Evolutionary conservation across 2,329 filamentous ascomycete species (phyloP).

Genomic region (Cytospora leucostoma): DNA sequence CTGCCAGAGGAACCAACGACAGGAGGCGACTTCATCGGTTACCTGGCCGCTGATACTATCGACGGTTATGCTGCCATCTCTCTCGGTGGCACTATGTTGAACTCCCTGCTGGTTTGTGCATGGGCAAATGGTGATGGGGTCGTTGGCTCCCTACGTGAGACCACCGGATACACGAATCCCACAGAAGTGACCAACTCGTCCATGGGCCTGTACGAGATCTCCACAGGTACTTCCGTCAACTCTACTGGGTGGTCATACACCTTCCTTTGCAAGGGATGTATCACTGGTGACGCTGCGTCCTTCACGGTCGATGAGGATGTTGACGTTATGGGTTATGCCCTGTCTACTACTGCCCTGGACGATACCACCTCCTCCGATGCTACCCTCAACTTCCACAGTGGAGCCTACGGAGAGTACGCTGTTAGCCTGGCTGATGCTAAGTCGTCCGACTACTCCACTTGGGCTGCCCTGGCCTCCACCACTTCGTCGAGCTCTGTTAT

Average conservation of each 20-base stretch:
- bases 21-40: slow-evolving; percentile 55
- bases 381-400: slow-evolving; percentile 37
- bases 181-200: slow-evolving; percentile 40
- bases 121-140: slow-evolving; percentile 47
- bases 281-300: slow-evolving; percentile 35
- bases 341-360: slow-evolving; percentile 39
- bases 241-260: slow-evolving; percentile 50
- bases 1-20: slow-evolving; percentile 47
- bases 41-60: slow-evolving; percentile 47
- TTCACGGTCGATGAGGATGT: slow-evolving; percentile 32
- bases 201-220: slow-evolving; percentile 43
- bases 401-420: slow-evolving; percentile 42
- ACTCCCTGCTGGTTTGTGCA: slow-evolving; percentile 45
- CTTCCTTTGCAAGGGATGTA: slow-evolving; percentile 48
- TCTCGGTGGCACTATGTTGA: slow-evolving; percentile 46
- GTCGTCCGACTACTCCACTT: slow-evolving; percentile 37
- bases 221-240: slow-evolving; percentile 49
- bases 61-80: slow-evolving; percentile 52
- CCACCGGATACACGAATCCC: slow-evolving; percentile 44
- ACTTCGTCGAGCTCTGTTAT: slow-evolving; percentile 16
- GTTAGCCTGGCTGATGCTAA: slow-evolving; percentile 37
- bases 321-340: slow-evolving; percentile 43
- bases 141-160: slow-evolving; percentile 30
- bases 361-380: slow-evolving; percentile 32
- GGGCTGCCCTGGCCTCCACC: slow-evolving; percentile 32